Evolutionary conservation across 148 eudicot species (phyloP), one percentile per base, ranked within the genome.

Genomic region (Amaranthus cruentus): DNA sequence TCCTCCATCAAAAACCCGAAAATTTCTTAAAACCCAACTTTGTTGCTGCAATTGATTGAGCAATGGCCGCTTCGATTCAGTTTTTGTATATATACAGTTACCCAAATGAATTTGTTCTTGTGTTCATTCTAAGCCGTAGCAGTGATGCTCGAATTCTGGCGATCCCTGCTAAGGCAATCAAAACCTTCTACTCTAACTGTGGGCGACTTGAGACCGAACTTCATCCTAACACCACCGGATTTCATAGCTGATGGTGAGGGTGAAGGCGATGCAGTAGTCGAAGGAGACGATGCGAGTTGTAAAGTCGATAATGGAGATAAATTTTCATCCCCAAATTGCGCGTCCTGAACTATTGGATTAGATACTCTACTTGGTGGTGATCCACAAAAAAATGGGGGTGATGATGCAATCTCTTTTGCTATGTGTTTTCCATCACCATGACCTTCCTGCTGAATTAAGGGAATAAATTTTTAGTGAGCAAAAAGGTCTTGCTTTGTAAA

Each of bases 111-210:
- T 74, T 43, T 48, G 60, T 68, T 69, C 9, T 12, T 66, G 55
- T 15, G 52, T 61, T 66, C 38, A 28, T 28, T 2, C 38, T 79
- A 87, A 21, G 88, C 90, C 81, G 81, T 76, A 61, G 84, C 87
- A 55, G 88, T 70, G 75, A 84, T 77, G 78, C 87, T 77, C 4
- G 87, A 86, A 77, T 82, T 80, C 75, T 78, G 87, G 82, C 76
- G 83, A 58, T 82, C 87, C 82, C 89, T 82, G 72, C 78, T 74
- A 63, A 86, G 86, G 70, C 90, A 83, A 61, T 87, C 88, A 65
- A 87, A 87, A 72, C 90, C 90, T 83, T 87, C 90, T 70, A 87
- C 86, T 81, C 90, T 85, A 75, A 85, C 85, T 2, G 82, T 71
- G 49, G 90, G 86, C 1, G 90, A 85, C 67, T 87, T 81, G 54